Evolutionary conservation across 208 protist genomes (phyloP).

Genomic region (Leishmania martiniquensis): DNA sequence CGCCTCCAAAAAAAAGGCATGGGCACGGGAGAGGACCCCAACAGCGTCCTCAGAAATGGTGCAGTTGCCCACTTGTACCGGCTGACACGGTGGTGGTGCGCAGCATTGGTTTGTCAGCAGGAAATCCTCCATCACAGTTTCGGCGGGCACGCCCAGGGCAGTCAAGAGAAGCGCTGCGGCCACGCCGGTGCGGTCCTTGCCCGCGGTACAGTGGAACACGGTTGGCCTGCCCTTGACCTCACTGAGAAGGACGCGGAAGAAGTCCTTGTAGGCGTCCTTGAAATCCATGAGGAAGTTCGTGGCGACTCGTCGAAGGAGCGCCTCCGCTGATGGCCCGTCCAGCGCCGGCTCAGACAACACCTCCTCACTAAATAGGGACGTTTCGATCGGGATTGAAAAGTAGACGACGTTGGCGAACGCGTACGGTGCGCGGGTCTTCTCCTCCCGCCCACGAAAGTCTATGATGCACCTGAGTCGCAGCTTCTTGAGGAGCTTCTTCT

Average conservation of each 20-base stretch:
- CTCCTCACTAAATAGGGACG: slow-evolving; percentile 5
- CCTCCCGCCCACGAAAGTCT: slow-evolving; percentile 37
- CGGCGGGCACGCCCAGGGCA: slow-evolving; percentile 34
- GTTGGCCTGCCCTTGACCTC: slow-evolving; percentile 30
- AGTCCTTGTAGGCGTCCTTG: slow-evolving; percentile 29
- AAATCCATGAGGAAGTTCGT: slow-evolving; percentile 35
- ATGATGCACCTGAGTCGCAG: slow-evolving; percentile 39
- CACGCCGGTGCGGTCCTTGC: slow-evolving; percentile 58
- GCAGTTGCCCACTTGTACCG: slow-evolving; percentile 15
- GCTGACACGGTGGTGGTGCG: slow-evolving; percentile 8
- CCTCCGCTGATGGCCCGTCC: slow-evolving; percentile 22
- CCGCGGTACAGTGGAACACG: slow-evolving; percentile 55
- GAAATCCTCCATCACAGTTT: slow-evolving; percentile 50
- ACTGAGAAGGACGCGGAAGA: slow-evolving; percentile 35
- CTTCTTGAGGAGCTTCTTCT: slow-evolving; percentile 29
- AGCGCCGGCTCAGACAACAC: slow-evolving; percentile 4
- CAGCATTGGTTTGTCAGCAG: slow-evolving; percentile 34
- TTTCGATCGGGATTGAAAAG: slow-evolving; percentile 35
- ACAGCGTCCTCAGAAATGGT: slow-evolving; percentile 26
- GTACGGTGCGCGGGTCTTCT: slow-evolving; percentile 26
- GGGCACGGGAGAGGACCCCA: slow-evolving; percentile 37
- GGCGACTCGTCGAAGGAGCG: slow-evolving; percentile 20
- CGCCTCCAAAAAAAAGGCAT: slow-evolving; percentile 33
- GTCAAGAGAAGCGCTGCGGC: slow-evolving; percentile 47
- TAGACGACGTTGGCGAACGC: slow-evolving; percentile 9